Evolutionary conservation across 2,329 filamentous ascomycete genomes (phyloP), one percentile per base, ranked within the genome.

Genomic region (Ophiostoma quercus): DNA sequence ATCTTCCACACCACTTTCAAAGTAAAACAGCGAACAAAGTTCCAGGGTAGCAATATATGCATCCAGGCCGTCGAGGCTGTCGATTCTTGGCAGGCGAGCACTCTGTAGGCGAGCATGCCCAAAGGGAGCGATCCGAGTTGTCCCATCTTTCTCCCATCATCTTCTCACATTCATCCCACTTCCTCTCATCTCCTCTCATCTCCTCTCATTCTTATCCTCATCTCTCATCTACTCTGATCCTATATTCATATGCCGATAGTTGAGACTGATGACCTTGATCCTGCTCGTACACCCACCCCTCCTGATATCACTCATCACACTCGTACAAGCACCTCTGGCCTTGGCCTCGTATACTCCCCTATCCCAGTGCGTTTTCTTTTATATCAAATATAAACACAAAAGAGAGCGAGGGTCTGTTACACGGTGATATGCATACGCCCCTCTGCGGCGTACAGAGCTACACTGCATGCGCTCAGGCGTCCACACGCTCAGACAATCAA

Each of bases 1-100:
- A 47, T 47, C 43, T 29, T 25, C 22, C 57, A 62, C 57, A 62
- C 57, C 51, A 57, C 57, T 14, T 16, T 29, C 3, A 54, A 43
- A 54, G 25, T 34, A 71, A 65, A 63, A 67, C 70, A 71, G 70
- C 70, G 70, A 71, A 66, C 32, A 62, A 54, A 68, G 60, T 32
- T 68, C 70, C 70, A 71, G 66, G n/a, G 62, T 65, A 39, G 34
- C 62, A 65, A 34, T 39, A 19, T 2, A 39, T 47, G 16, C 43
- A 47, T 19, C 5, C 14, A 12, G n/a, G 29, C 25, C 4, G 3
- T 63, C 19, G 19, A 34, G 57, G 39, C 39, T 41, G 39, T 14
- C 9, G 3, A 41, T 14, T 3, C 34, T 34, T 34, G 34, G 34
- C 3, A 34, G 34, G 34, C 34, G 34, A 34, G 11, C 25, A 29